Base-by-base conservation (phyloP, 2,329 filamentous ascomycete genomes). In the Akanthomyces dipterigenus region DNA sequence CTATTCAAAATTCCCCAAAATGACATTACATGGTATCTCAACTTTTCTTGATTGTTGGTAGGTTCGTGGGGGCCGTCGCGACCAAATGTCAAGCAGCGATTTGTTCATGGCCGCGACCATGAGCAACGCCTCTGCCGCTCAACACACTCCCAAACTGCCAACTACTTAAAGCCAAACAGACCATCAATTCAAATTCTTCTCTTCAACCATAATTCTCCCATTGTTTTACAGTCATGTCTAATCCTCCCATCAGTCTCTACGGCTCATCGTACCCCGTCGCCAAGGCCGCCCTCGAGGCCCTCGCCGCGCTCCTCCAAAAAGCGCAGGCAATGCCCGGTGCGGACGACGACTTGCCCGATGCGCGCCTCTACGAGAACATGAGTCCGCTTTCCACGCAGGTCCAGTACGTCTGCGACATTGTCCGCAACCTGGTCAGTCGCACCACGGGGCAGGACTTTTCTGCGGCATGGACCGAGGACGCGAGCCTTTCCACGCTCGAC, bases 361-460 rank as follows among this genome's bases (percentile, higher is more conserved):
- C 57, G 8, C 57, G 57, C 2, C 46, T 73, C 7, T 62, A 59
- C 53, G 65, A 67, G 5, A 68, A 72, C 59, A 73, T 73, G 71
- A 65, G 64, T 43, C 64, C 67, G 16, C 56, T 72, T 18, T 66
- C 61, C 56, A 62, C 66, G 55, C 71, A 73, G 63, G 58, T 70
- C 60, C 50, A 48, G n/a, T 63, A 71, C 64, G 64, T 62, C 16
- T 40, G 65, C 55, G 53, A 62, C 56, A 57, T 38, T 31, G 42
- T 58, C 54, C 42, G 66, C 51, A 55, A 62, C 22, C 56, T 67
- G 49, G 43, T 70, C 53, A 62, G 62, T 9, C 64, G 65, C 60
- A 60, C 57, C n/a, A 60, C 57, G 1, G 36, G n/a, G 3, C 5
- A 22, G n/a, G 48, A 50, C 18, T 24, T 53, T 18, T 31, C 36